Evolutionary conservation across 2,329 filamentous ascomycete genomes (phyloP), one percentile per base, ranked within the genome.

Genomic region (Fulvia fulva): DNA sequence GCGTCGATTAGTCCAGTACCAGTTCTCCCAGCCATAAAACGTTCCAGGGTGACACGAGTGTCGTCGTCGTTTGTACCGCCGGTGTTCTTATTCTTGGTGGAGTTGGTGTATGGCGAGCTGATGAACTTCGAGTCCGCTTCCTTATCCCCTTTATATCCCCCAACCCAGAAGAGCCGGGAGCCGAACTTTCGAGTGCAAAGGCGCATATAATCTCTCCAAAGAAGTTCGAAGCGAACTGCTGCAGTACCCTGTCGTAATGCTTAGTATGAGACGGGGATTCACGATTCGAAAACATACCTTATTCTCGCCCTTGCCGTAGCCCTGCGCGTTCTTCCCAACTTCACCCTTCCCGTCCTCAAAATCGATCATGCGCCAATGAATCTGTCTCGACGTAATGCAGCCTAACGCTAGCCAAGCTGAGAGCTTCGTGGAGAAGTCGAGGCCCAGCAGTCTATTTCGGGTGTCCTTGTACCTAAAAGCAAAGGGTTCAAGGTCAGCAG

Each of bases 121-220:
- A 70, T 69, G 61, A 72, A 70, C 52, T 72, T 73, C 67, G 68
- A 69, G 16, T 65, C 63, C 2, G 67, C 71, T 6, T 67, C 59
- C 41, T 64, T 56, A 45, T 78, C 77, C 23, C 78, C 71, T 16
- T 82, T 81, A 64, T 90, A 90, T 0, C 90, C 89, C 4, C 80
- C 78, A 1, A 87, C 73, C 12, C 77, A 75, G 70, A 90, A 93
- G 3, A 93, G 79, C 22, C 81, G 82, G 16, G 73, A 68, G 0
- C 83, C 82, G 61, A 89, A 91, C 66, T 92, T 92, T 30, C 81
- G 80, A 5, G 84, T 86, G 68, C 87, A 90, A 0, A 93, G 80
- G 0, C 87, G 81, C 86, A 93, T 91, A 67, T 92, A 93, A 67
- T 93, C 90, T 43, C 89, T 78, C 89, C 87, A 91, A 0, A 93